phyloP scores from a whole-genome alignment of 768 basidiomycete species.

The Holtermannia corniformis region DNA sequence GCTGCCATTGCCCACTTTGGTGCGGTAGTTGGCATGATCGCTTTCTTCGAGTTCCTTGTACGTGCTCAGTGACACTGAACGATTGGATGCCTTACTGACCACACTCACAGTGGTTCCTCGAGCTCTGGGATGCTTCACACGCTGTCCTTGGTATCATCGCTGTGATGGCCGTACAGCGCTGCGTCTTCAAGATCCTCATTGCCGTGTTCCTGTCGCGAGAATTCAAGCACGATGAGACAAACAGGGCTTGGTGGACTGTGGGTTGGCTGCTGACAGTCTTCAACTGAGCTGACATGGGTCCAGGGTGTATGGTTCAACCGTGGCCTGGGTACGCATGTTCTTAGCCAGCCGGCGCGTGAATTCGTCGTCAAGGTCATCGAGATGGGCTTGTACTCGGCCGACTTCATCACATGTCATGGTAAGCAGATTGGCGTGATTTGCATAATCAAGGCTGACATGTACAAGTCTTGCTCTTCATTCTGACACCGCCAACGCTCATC shows the following conservation, averaged over 20 bases:
- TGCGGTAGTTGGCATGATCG: conserved; percentile 67
- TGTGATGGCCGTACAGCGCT: conserved; percentile 77
- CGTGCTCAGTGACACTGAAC: conserved; percentile 37
- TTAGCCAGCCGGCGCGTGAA: conserved; percentile 97
- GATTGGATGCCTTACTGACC: conserved; percentile 18
- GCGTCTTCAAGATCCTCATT: conserved; percentile 86
- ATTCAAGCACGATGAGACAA: conserved; percentile 98
- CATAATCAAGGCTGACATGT: neutral
- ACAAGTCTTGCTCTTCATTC: conserved; percentile 70
- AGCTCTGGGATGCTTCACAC: conserved; percentile 81
- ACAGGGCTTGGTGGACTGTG: conserved; percentile 98
- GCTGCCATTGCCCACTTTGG: conserved; percentile 78
- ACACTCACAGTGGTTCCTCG: conserved; percentile 74
- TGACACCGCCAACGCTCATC: conserved; percentile 76
- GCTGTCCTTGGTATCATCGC: conserved; percentile 88
- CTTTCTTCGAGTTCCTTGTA: conserved; percentile 93
- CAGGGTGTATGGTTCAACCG: conserved; percentile 74
- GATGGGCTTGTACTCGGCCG: conserved; percentile 87
- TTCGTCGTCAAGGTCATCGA: conserved; percentile 97
- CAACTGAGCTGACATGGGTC: neutral
- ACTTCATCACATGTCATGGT: conserved; percentile 54
- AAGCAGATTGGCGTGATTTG: conserved; percentile 7
- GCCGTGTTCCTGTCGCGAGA: conserved; percentile 90
- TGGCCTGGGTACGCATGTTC: conserved; percentile 76
- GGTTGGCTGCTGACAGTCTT: conserved; percentile 30